Conservation (phyloP, 768 basidiomycete species). For the Rhodotorula sphaerocarpa region DNA sequence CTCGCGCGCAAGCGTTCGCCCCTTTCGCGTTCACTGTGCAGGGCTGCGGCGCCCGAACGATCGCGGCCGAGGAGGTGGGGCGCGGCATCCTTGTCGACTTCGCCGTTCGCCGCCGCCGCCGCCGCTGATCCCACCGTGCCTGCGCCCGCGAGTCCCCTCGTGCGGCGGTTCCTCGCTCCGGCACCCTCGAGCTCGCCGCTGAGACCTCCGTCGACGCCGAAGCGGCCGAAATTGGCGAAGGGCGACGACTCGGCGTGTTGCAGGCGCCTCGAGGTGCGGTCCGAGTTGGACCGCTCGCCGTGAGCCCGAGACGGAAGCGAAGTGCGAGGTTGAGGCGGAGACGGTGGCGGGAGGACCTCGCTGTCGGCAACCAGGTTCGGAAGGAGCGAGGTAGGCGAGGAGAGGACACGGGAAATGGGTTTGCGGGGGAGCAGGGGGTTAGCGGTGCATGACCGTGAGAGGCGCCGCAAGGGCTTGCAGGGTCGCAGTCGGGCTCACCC, state of each 20-base stretch:
- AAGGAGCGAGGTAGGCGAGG: neutral
- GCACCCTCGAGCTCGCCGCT: slow-evolving; percentile 8
- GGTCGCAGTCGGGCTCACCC: slow-evolving; percentile 4
- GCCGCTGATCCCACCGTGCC: neutral
- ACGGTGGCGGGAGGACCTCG: slow-evolving; percentile 20
- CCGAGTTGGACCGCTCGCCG: slow-evolving; percentile 1
- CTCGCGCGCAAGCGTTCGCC: neutral
- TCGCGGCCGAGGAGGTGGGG: slow-evolving; percentile 18
- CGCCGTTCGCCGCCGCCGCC: neutral
- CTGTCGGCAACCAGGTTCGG: neutral
- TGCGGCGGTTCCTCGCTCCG: no score
- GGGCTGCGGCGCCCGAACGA: neutral
- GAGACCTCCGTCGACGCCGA: slow-evolving; percentile 32
- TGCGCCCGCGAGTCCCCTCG: neutral
- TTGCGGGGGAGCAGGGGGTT: neutral
- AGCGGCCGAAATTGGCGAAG: slow-evolving; percentile 34
- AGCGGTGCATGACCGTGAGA: no score
- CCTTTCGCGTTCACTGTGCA: neutral
- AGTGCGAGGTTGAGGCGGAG: slow-evolving; percentile 11
- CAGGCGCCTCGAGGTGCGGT: slow-evolving; percentile 4
- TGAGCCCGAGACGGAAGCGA: neutral
- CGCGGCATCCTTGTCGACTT: slow-evolving; percentile 17
- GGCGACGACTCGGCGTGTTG: slow-evolving; percentile 20
- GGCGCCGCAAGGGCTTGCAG: no score
- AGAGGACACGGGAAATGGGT: neutral